phyloP scores from a whole-genome alignment of 1,284 basidiomycete species.

The Phylloboletellus chloephorus region DNA sequence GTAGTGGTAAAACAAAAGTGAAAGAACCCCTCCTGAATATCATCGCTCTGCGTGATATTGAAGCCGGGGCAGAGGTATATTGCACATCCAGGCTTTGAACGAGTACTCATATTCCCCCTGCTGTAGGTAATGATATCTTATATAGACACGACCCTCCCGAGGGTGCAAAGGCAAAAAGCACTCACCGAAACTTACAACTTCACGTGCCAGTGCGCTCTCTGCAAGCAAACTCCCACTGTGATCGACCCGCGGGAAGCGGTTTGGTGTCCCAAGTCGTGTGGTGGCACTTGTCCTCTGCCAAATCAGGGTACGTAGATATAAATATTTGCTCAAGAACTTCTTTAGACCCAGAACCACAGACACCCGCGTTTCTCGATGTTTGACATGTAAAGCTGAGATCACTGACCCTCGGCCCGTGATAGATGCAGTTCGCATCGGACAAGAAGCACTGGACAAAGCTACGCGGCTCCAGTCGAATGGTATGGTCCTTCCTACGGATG shows the following conservation, averaged over 20 bases:
- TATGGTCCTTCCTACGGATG: slow-evolving; percentile 24
- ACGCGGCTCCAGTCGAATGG: slow-evolving; percentile 53
- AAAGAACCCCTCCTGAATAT: slow-evolving; percentile 67
- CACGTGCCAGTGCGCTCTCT: slow-evolving; percentile 65
- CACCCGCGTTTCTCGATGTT: slow-evolving; percentile 46
- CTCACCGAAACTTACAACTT: slow-evolving; percentile 79
- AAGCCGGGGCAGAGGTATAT: slow-evolving; percentile 63
- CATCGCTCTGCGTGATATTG: slow-evolving; percentile 62
- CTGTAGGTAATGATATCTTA: slow-evolving; percentile 68
- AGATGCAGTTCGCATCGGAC: slow-evolving; percentile 58
- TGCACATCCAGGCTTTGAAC: slow-evolving; percentile 1
- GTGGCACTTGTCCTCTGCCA: slow-evolving; percentile 53
- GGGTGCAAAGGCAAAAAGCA: slow-evolving; percentile 48
- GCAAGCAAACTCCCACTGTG: slow-evolving; percentile 29
- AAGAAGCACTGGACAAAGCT: slow-evolving; percentile 68
- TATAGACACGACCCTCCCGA: slow-evolving; percentile 76
- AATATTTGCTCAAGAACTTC: not conserved
- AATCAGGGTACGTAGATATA: slow-evolving; percentile 45
- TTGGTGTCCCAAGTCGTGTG: slow-evolving; percentile 62
- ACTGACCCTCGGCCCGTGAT: slow-evolving; percentile 48
- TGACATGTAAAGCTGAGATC: slow-evolving; percentile 50
- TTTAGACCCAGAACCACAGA: slow-evolving; percentile 33
- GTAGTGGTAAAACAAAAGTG: slow-evolving; percentile 32
- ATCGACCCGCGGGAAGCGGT: slow-evolving; percentile 69
- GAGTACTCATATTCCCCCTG: not conserved